Percentiles rank a stretch among this genome's conserved stretches.
Evolutionary conservation across 2,329 filamentous ascomycete genomes (phyloP).

Genomic region (Colletotrichum salicis): DNA sequence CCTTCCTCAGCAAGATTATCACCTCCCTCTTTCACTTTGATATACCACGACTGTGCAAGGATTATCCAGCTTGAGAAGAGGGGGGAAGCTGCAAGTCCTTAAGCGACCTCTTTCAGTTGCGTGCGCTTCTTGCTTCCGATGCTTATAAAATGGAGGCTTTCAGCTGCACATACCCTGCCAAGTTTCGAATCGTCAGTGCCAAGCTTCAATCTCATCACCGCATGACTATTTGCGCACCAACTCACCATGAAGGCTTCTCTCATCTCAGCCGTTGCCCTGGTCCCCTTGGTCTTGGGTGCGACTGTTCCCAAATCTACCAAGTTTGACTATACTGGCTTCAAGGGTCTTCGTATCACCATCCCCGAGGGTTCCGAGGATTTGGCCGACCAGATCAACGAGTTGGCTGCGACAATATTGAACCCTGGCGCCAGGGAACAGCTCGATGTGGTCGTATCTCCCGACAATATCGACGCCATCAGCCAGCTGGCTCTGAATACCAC

Average conservation of each 20-base stretch:
- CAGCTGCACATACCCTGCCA: neutral
- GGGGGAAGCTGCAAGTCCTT: neutral
- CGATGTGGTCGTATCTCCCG: slow-evolving; percentile 46
- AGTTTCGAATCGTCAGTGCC: neutral
- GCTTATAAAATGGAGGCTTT: slow-evolving; percentile 3
- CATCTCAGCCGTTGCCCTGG: slow-evolving; percentile 1
- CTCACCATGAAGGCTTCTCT: slow-evolving; percentile 27
- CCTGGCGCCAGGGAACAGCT: slow-evolving; percentile 31
- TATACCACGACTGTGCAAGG: neutral
- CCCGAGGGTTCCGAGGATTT: slow-evolving; percentile 13
- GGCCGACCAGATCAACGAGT: slow-evolving; percentile 28
- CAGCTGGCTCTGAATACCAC: slow-evolving; percentile 44
- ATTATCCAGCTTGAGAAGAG: neutral
- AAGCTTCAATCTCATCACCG: neutral
- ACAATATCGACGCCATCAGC: slow-evolving; percentile 43
- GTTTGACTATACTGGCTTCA: slow-evolving; percentile 34
- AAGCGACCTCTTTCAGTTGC: neutral
- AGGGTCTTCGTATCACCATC: slow-evolving; percentile 28
- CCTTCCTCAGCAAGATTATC: slow-evolving; percentile 8
- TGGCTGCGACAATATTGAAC: slow-evolving; percentile 15
- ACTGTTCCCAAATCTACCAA: slow-evolving; percentile 17
- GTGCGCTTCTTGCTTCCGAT: neutral
- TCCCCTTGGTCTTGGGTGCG: slow-evolving; percentile 5
- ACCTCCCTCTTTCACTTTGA: slow-evolving; percentile 12
- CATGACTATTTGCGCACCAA: too few relatives aligned